phyloP scores from a whole-genome alignment of 2,329 filamentous ascomycete genomes.

The Dactylellina cionopaga region DNA sequence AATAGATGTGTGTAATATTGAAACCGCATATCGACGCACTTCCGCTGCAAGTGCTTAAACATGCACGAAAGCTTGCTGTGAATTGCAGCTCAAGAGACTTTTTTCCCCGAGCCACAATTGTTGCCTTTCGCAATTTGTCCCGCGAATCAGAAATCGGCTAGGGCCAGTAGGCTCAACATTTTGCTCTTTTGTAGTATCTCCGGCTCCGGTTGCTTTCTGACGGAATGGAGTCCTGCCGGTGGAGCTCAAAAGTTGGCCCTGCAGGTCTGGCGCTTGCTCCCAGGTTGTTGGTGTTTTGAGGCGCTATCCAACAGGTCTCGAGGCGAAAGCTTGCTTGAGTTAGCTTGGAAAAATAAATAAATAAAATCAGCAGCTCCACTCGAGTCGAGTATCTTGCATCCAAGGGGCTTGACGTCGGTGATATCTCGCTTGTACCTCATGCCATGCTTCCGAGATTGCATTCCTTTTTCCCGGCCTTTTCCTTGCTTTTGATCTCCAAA shows the following conservation, averaged over 20 bases:
- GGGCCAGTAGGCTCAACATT: not conserved
- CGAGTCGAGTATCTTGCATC: constrained; percentile 38
- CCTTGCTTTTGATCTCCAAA: not conserved
- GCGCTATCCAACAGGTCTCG: not conserved
- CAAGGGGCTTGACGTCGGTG: constrained; percentile 34
- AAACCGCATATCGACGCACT: constrained; percentile 33
- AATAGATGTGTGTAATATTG: constrained; percentile 51
- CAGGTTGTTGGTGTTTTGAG: not conserved
- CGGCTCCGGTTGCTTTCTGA: not conserved
- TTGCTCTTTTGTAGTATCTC: not conserved
- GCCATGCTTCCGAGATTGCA: constrained; percentile 44
- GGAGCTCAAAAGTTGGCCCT: not conserved
- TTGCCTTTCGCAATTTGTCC: constrained; percentile 22
- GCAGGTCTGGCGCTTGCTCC: constrained; percentile 12
- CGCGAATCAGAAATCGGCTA: constrained; percentile 29
- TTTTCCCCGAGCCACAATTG: not conserved
- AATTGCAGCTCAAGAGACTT: constrained; percentile 1
- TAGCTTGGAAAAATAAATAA: not conserved
- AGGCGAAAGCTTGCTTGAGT: constrained; percentile 14
- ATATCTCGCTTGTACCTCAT: constrained; percentile 44
- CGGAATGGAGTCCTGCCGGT: constrained; percentile 3
- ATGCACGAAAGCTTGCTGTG: not conserved
- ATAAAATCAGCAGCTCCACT: constrained; percentile 17
- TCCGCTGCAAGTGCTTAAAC: constrained; percentile 13
- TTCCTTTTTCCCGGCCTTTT: constrained; percentile 40